Evolutionary conservation across 192 early-diverging fungal species (phyloP), one percentile per base, ranked within the genome.

Genomic region (Haplosporangium gracile): DNA sequence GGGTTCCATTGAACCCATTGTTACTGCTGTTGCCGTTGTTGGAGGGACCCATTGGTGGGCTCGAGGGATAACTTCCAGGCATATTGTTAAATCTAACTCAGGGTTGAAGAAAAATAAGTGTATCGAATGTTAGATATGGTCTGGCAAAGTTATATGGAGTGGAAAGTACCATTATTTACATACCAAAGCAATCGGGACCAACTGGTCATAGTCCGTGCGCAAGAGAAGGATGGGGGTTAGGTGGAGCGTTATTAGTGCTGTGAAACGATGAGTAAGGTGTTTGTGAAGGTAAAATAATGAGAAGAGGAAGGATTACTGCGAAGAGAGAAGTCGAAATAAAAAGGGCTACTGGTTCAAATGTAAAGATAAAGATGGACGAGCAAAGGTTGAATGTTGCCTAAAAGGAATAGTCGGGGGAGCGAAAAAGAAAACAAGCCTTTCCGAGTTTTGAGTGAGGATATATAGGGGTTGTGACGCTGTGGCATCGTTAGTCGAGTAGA

Each of bases 31-130:
- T 57, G 24, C 24, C 15, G 42, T 39, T 51, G 51, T 49, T 63
- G 24, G 76, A 57, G 3, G 26, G 39, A 45, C 18, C 40, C 18
- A 53, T n/a, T 9, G 82, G 76, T 4, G 76, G 70, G 26, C 51
- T 74, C 4, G 72, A 83, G 2, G 76, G 82, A 43, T 78, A 77
- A 36, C 82, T 78, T 51, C 82, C 76, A 24, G 82, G 71, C 82
- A 83, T 83, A 22, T 6, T 51, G 60, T 65, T 32, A 0, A 51
- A 65, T 65, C 60, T 34, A 32, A 29, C 13, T 9, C 8, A 11
- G 10, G 11, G 22, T 26, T 24, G n/a, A 15, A 32, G 60, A 11
- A 32, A 13, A 11, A 65, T 5, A 32, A 65, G 3, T 4, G n/a
- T 7, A 65, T 26, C 24, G 9, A 29, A 4, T 5, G n/a, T 65